phyloP scores from a whole-genome alignment of 176 grass and related monocot species.

The Carex cristatella region DNA sequence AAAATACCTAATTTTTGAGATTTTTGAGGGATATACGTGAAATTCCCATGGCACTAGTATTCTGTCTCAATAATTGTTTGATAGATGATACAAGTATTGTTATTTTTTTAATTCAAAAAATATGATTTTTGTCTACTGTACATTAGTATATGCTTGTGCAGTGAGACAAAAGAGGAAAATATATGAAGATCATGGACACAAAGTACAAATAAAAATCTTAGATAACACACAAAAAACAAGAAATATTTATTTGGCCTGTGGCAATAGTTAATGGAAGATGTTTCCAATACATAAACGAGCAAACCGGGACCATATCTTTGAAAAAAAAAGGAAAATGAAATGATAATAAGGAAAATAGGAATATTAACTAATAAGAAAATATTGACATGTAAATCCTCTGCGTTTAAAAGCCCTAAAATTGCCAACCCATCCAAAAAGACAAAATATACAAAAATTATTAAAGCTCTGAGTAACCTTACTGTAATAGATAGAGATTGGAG shows the following conservation, averaged over 20 bases:
- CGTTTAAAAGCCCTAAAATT: background rate
- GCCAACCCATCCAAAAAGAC: background rate
- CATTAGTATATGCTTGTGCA: background rate
- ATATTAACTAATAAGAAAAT: background rate
- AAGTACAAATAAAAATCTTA: background rate
- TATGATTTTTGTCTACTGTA: background rate
- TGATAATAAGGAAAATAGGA: background rate
- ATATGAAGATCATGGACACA: background rate
- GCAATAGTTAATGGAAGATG: background rate
- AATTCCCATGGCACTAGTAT: background rate
- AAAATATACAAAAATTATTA: conserved; percentile 12
- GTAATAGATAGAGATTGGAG: conserved; percentile 21
- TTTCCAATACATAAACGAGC: background rate
- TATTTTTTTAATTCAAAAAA: background rate
- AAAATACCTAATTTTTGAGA: no score
- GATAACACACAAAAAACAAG: no score
- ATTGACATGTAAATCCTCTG: background rate
- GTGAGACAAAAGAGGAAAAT: background rate
- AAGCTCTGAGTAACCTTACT: conserved; percentile 7
- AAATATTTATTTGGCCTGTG: background rate
- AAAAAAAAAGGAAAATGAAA: background rate
- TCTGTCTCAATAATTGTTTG: background rate
- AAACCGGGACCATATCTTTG: background rate
- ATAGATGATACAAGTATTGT: background rate
- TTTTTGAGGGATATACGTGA: no score